Evolutionary conservation across 306 rosid species (phyloP).

Genomic region (Astragalus membranaceus): DNA sequence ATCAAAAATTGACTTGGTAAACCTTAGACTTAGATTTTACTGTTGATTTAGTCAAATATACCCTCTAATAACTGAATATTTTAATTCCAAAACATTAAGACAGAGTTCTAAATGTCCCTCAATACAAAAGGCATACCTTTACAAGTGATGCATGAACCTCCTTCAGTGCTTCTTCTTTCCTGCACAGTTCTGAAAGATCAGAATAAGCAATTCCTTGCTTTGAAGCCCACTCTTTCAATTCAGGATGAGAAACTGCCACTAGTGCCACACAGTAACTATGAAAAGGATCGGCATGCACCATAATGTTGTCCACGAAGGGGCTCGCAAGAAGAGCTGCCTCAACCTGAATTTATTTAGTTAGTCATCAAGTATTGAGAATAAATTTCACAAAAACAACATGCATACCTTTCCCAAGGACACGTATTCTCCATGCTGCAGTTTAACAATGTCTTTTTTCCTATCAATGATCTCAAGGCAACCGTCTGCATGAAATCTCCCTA

Average conservation of each 20-base stretch:
- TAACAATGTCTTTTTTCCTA: constrained; percentile 94
- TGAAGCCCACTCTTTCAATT: constrained; percentile 76
- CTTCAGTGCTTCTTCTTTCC: constrained; percentile 59
- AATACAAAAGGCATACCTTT: constrained; percentile 44
- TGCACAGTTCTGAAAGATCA: constrained; percentile 57
- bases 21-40: not conserved
- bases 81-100: not conserved
- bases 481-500: constrained; percentile 77
- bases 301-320: constrained; percentile 70
- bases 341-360: constrained; percentile 52
- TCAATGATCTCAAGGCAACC: constrained; percentile 97
- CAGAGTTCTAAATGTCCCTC: constrained; percentile 3
- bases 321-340: constrained; percentile 77
- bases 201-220: constrained; percentile 56
- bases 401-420: constrained; percentile 95
- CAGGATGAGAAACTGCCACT: constrained; percentile 61
- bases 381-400: constrained; percentile 7
- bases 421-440: constrained; percentile 96
- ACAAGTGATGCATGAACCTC: constrained; percentile 62
- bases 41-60: not conserved
- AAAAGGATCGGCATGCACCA: constrained; percentile 91
- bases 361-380: constrained; percentile 13
- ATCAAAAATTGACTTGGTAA: not conserved
- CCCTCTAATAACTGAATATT: constrained; percentile 3
- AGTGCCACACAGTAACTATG: constrained; percentile 83